A percentile compares a stretch with the other conserved stretches of the same genome.
phyloP scores from a whole-genome alignment of 257 asterid genomes.

The Solanum phureja region DNA sequence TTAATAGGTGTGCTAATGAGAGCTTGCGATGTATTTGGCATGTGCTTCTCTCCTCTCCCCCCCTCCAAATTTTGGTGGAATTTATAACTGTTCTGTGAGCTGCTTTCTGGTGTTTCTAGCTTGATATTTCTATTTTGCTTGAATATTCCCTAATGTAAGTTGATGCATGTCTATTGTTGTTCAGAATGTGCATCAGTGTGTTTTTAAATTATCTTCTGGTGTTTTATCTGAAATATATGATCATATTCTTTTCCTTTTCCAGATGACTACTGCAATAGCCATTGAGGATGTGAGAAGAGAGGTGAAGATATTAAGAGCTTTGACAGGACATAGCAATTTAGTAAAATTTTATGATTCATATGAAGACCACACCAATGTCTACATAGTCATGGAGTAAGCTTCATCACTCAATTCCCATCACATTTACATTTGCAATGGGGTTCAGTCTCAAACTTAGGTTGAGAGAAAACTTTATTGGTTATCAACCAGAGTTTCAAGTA shows the following conservation, averaged over 20 bases:
- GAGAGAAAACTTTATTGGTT: not conserved
- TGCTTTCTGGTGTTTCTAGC: not conserved
- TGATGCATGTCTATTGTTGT: not conserved
- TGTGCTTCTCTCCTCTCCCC: not conserved
- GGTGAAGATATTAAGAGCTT: slow-evolving; percentile 85
- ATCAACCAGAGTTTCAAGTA: not conserved
- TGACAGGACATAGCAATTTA: slow-evolving; percentile 70
- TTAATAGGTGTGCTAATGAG: not conserved
- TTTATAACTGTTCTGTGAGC: not conserved
- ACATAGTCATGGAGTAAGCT: slow-evolving; percentile 93
- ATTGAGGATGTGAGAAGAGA: slow-evolving; percentile 91
- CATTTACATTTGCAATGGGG: not conserved
- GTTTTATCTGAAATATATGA: not conserved
- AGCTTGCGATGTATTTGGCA: not conserved
- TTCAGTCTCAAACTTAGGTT: not conserved
- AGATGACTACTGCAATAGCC: slow-evolving; percentile 87
- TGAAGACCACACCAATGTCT: slow-evolving; percentile 83
- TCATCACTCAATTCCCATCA: not conserved
- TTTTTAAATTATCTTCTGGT: not conserved
- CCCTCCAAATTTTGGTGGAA: not conserved
- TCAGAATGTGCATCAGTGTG: not conserved
- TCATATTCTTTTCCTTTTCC: not conserved
- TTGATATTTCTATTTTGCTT: not conserved
- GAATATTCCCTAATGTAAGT: not conserved
- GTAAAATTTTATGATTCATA: slow-evolving; percentile 65